These are phyloP conservation scores for Xylaria scruposa DNA, from an alignment of 495 filamentous ascomycete species.

Conservation along the genomic window DNA sequence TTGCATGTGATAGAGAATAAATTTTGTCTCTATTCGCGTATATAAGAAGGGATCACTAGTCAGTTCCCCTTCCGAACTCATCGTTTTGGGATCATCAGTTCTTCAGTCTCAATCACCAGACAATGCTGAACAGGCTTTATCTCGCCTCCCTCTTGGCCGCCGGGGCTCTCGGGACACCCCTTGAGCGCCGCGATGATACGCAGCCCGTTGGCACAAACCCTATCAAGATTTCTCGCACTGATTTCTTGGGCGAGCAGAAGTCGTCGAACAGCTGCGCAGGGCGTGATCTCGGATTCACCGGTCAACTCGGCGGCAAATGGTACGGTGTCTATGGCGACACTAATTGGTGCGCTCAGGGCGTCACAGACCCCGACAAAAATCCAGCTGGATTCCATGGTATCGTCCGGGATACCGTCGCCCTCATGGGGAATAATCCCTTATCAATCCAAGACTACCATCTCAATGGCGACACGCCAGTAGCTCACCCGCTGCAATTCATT, in stretches of 20 bases:
- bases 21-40: neutral
- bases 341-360: neutral
- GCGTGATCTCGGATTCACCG: slow-evolving; percentile 52
- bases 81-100: neutral
- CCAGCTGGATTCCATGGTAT: neutral
- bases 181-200: neutral
- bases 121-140: neutral
- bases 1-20: too few relatives aligned
- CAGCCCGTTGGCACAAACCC: neutral
- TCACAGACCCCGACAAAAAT: neutral
- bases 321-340: slow-evolving; percentile 5
- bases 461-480: neutral
- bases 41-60: neutral
- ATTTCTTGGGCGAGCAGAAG: slow-evolving; percentile 44
- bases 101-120: neutral
- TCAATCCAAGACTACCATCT: neutral
- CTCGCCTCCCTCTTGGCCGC: neutral
- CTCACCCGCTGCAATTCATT: slow-evolving; percentile 5
- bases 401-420: neutral
- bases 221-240: slow-evolving; percentile 22
- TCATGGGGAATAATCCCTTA: neutral
- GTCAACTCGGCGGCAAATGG: slow-evolving; percentile 37
- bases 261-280: slow-evolving; percentile 46
- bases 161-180: neutral
- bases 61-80: neutral